Base-by-base conservation (phyloP, 345 rosid genomes). In the Arabis hirsuta region DNA sequence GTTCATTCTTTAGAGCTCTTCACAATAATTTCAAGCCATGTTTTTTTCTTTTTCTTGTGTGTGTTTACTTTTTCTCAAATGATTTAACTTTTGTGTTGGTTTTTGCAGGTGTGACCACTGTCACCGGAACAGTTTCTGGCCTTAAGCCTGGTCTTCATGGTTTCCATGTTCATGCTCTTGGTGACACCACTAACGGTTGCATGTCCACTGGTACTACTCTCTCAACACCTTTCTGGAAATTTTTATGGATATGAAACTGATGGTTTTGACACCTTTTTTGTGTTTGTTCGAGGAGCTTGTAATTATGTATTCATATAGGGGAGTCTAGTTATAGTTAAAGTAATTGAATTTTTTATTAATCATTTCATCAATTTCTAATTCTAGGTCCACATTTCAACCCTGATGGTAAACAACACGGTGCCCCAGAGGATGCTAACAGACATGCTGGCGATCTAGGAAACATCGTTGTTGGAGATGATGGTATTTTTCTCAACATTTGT, bases 141-240 rank as follows among this genome's bases (percentile, higher is more conserved):
- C 94, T 95, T 44, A 90, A 84, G 82, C 97, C 98, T 60, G 99
- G 99, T 24, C 96, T 75, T 31, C 98, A 90, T 53, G 98, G 98
- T 27, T 92, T 95, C 86, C 98, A 92, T 76, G 96, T 95, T 67
- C 98, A 95, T 73, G 89, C 99, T 61, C 92, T 95, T 32, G 98
- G 99, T 61, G 99, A 95, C 78, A 92, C 98, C 48, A 91, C 98
- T 29, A 92, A 95, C 64, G 99, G 99, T 59, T 95, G 98, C 91
- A 88, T 95, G 96, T 95, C 99, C 36, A 95, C 98, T 59, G 98
- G 98, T 95, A 90, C 63, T 26, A 34, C 9, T 42, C 14, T 2
- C 32, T 61, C 0, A 12, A 41, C 14, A 29, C 3, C 12, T 43
- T 51, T 45, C 56, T 62, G n/a, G 0, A 7, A 27, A 5, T 7